Evolutionary conservation across 768 basidiomycete genomes (phyloP).

Genomic region (Agaricus subrufescens): DNA sequence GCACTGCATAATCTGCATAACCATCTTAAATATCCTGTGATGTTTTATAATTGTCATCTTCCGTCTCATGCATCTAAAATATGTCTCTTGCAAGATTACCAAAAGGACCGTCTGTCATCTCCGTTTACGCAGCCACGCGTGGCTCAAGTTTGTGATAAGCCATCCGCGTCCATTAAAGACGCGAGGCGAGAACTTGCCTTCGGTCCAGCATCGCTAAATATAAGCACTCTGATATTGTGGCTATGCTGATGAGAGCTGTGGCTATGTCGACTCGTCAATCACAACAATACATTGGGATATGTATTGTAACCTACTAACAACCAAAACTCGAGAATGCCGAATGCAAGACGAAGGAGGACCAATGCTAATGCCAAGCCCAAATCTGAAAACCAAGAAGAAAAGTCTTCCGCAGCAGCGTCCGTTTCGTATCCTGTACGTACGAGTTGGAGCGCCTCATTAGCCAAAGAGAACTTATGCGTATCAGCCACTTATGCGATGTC

Average conservation of each 20-base stretch:
- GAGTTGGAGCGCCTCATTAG: not conserved
- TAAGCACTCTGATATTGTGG: not conserved
- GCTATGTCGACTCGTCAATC: slow-evolving; percentile 4
- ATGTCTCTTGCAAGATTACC: not conserved
- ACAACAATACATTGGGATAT: not conserved
- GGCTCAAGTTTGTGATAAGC: not conserved
- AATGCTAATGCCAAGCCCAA: not conserved
- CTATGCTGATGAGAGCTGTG: slow-evolving; percentile 5
- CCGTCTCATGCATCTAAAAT: not conserved
- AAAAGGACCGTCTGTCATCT: too few species aligned
- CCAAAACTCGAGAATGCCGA: not conserved
- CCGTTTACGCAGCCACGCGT: too few species aligned
- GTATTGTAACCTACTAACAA: too few species aligned
- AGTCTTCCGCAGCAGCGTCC: not conserved
- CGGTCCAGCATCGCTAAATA: too few species aligned
- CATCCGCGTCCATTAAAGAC: not conserved
- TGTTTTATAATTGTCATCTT: too few species aligned
- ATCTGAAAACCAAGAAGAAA: not conserved
- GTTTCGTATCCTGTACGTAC: not conserved
- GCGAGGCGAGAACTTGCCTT: too few species aligned
- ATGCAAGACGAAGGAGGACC: slow-evolving; percentile 1
- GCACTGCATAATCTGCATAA: too few species aligned
- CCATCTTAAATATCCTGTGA: too few species aligned
- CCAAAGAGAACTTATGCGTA: not conserved
- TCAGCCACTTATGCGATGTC: not conserved